phyloP scores from a whole-genome alignment of 345 rosid species.

The Hibiscus syriacus region DNA sequence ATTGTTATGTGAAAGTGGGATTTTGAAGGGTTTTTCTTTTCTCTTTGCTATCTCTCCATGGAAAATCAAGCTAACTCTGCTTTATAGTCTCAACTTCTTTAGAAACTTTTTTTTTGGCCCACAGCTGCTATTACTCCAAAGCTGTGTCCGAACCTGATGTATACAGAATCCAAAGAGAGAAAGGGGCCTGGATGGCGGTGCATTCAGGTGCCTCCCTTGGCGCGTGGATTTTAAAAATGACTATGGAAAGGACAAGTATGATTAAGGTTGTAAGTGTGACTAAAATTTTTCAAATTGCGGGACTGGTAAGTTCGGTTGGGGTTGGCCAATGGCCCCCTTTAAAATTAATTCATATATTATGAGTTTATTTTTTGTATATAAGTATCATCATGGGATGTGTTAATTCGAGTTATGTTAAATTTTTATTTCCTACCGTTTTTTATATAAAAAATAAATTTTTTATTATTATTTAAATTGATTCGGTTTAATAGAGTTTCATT shows the following conservation, averaged over 20 bases:
- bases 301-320: background rate
- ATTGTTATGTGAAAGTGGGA: conserved; percentile 6
- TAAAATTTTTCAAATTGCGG: background rate
- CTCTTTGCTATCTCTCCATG: conserved; percentile 18
- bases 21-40: conserved; percentile 1
- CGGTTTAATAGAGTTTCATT: too few species aligned
- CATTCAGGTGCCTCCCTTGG: background rate
- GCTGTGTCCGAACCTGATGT: conserved; percentile 21
- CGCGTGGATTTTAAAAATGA: background rate
- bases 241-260: background rate
- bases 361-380: too few species aligned
- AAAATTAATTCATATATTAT: too few species aligned
- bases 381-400: too few species aligned
- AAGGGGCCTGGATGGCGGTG: background rate
- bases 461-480: too few species aligned
- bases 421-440: too few species aligned
- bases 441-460: too few species aligned
- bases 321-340: background rate
- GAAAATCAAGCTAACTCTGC: conserved; percentile 30
- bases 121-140: conserved; percentile 1
- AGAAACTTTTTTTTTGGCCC: background rate
- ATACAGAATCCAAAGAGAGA: background rate
- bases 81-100: conserved; percentile 30
- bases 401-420: too few species aligned
- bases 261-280: background rate